Base-by-base conservation (phyloP, 1,284 basidiomycete species). In the Bondarzewia mesenterica region DNA sequence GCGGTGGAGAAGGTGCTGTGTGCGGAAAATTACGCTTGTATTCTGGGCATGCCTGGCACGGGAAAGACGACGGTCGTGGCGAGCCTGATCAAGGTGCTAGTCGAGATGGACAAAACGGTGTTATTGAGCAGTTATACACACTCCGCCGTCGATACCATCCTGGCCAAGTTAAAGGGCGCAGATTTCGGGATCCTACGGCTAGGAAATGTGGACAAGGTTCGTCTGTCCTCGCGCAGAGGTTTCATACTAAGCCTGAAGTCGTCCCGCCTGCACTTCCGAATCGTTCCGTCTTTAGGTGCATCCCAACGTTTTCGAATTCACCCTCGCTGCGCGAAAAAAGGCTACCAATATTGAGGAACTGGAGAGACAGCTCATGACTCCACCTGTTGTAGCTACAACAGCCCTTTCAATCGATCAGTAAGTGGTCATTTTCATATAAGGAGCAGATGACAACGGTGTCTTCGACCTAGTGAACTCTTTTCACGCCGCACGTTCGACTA, bases 11-110 rank as follows among this genome's bases (percentile, higher is more conserved):
- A 82, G 53, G 89, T 88, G 2, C 65, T 98, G 15, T 70, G 73
- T 2, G 90, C 95, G 0, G 70, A 81, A 52, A 94, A 99, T 64
- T 99, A 97, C 62, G 85, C 93, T 1, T 69, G 98, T 41, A 78
- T 99, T 26, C 74, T 98, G 5, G 96, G 95, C 21, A 98, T 99
- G 96, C 95, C 95, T 2, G 95, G 95, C 0, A 98, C 96, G 2
- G 95, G 95, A 7, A 99, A 99, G 69, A 97, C 95, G 29, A 96
- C 93, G 0, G 89, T 95, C 4, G 88, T 98, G 48, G 90, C 90
- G 0, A 85, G 91, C 37, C 77, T 97, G 38, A 93, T 99, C 60
- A 78, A 80, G 56, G 74, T 78, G 21, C 69, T 99, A 5, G 90
- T 92, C 1, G 73, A 69, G 37, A 71, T 80, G 63, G 92, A 92